These are phyloP conservation scores for Talaromyces rugulosus DNA, from an alignment of 2,329 filamentous ascomycete species.

Conservation along the genomic window DNA sequence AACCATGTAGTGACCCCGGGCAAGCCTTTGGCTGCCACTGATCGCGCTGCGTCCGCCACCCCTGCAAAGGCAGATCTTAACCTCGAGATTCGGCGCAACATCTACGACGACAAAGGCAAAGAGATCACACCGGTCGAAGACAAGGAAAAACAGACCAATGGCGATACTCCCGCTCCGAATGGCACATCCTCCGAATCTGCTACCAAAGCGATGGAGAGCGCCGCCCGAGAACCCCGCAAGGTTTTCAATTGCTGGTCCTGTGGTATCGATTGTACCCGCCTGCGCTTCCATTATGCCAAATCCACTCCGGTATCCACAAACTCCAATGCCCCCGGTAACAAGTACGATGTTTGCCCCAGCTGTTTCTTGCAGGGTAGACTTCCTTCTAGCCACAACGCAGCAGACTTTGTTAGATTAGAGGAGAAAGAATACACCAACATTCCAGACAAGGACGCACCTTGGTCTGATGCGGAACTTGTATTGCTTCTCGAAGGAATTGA, in stretches of 20 bases:
- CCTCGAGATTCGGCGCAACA: constrained; percentile 88
- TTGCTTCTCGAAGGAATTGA: constrained; percentile 86
- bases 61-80: constrained; percentile 77
- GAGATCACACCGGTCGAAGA: constrained; percentile 68
- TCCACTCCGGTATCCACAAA: constrained; percentile 52
- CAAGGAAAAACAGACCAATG: constrained; percentile 54
- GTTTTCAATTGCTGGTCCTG: constrained; percentile 82
- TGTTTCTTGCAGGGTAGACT: constrained; percentile 84
- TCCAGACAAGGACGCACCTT: constrained; percentile 79
- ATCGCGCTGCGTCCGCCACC: constrained; percentile 62
- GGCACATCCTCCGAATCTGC: constrained; percentile 53
- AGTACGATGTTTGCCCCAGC: constrained; percentile 85
- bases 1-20: constrained; percentile 63
- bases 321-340: constrained; percentile 57
- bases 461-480: constrained; percentile 88
- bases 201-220: constrained; percentile 59
- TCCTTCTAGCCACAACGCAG: constrained; percentile 70
- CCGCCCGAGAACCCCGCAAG: constrained; percentile 60
- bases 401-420: constrained; percentile 83
- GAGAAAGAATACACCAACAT: constrained; percentile 76
- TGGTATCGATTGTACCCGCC: constrained; percentile 78
- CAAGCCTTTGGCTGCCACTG: constrained; percentile 63
- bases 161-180: constrained; percentile 69
- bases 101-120: constrained; percentile 89
- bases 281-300: constrained; percentile 68